Evolutionary conservation across 768 basidiomycete species (phyloP), one percentile per base, ranked within the genome.

Genomic region (Myochromella boudieri): DNA sequence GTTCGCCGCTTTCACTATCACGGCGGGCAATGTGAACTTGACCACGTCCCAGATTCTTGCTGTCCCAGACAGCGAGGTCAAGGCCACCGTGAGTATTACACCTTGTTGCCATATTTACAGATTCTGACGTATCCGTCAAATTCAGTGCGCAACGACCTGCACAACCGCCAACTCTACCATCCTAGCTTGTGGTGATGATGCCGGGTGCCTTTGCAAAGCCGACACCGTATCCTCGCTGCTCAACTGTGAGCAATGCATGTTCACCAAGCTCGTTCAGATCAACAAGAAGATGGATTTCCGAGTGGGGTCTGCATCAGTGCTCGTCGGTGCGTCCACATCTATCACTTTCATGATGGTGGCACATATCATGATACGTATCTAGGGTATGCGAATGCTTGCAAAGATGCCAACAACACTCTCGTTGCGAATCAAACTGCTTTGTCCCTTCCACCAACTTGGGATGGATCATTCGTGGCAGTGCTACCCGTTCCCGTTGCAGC

Each of bases 231-330:
- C 60, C 1, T 53, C 66, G 1, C 63, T 90, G 45, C 64, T 70
- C 1, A 40, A 56, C 26, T 86, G 86, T 65, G 76, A 90, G 61
- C 79, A 82, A 56, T 90, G 87, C 70, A 76, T 85, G 74, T 82
- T 85, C 58, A 60, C 64, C 32, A 66, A 68, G 46, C 65, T 87
- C 21, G 74, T 91, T 52, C 56, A 58, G 7, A 64, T 65, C 27
- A 82, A 83, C 58, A 59, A 69, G 45, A 69, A 61, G 18, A 64
- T 70, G 46, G 80, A 85, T 60, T 65, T 70, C 40, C 69, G 72
- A 12, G 78, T 77, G 3, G 87, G 87, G 7, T 82, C 82, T n/a
- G 72, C 74, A 39, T 60, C 73, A 12, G 69, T 83, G n/a, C 64
- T 89, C 32, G 61, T 58, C 29, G 82, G 87, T 85, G 49, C 45